Evolutionary conservation across 352 stramenopile genomes (phyloP).

Genomic region (Phytophthora citricola): DNA sequence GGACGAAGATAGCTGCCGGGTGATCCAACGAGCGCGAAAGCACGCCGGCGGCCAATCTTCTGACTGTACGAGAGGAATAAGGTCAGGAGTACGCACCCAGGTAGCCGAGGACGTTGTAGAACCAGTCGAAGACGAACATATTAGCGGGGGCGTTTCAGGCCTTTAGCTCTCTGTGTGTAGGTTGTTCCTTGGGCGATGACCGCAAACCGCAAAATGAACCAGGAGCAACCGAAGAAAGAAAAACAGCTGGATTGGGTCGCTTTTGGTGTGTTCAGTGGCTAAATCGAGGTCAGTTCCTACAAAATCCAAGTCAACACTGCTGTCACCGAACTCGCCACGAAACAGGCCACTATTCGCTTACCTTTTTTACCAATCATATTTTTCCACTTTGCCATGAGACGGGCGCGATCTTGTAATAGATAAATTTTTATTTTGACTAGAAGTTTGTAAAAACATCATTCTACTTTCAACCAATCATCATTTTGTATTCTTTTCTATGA

Average conservation of each 20-base stretch:
- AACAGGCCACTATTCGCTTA: slow-evolving; percentile 55
- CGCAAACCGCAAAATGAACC: slow-evolving; percentile 47
- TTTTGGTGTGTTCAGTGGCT: slow-evolving; percentile 3
- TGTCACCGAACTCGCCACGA: slow-evolving; percentile 52
- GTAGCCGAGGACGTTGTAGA: slow-evolving; percentile 94
- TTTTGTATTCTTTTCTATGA: no score
- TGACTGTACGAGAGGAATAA: neutral
- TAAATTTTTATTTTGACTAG: no score
- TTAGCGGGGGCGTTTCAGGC: slow-evolving; percentile 27
- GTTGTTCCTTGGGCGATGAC: slow-evolving; percentile 28
- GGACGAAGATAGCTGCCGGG: neutral
- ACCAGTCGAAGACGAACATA: slow-evolving; percentile 97
- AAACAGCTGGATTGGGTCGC: slow-evolving; percentile 9
- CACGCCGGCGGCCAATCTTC: neutral
- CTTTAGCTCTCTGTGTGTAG: slow-evolving; percentile 14
- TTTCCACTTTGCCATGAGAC: no score
- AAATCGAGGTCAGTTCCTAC: neutral
- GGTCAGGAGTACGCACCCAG: slow-evolving; percentile 69
- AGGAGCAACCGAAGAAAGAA: slow-evolving; percentile 24
- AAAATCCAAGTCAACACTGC: neutral
- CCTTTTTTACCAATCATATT: no score
- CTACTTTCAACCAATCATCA: no score
- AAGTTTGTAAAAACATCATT: no score
- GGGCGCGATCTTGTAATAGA: no score
- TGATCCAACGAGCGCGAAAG: neutral